Evolutionary conservation across 2,329 filamentous ascomycete genomes (phyloP).

Genomic region (Verticillium tricorpus): DNA sequence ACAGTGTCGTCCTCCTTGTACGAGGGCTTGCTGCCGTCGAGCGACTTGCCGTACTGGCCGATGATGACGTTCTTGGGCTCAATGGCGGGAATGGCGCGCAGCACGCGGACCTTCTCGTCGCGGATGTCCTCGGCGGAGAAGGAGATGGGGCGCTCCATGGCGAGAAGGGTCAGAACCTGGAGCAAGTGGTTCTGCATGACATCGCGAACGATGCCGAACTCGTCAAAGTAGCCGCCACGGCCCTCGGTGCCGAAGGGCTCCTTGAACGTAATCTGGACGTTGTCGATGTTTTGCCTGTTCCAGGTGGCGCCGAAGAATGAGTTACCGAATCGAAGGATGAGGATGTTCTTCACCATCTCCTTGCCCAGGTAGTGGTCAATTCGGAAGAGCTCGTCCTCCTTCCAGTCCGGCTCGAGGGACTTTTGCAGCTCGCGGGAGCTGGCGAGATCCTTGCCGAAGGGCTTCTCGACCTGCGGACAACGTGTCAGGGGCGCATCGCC

Average conservation of each 20-base stretch:
- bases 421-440: conserved; percentile 94
- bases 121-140: conserved; percentile 98
- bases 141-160: conserved; percentile 97
- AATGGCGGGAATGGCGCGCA: conserved; percentile 87
- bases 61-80: conserved; percentile 99
- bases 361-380: conserved; percentile 99
- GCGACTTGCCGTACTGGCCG: conserved; percentile 93
- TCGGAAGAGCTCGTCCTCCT: conserved; percentile 96
- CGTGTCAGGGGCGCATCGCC: conserved; percentile 2
- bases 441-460: conserved; percentile 93
- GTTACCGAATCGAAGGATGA: conserved; percentile 97
- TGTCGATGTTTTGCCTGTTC: conserved; percentile 99
- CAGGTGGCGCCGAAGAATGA: conserved; percentile 98
- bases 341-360: conserved; percentile 99
- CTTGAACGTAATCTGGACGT: conserved; percentile 98
- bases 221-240: conserved; percentile 96
- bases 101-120: conserved; percentile 96
- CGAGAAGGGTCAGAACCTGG: conserved; percentile 90
- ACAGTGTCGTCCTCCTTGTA: conserved; percentile 99
- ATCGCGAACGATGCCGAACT: conserved; percentile 98
- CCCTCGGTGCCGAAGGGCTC: conserved; percentile 98
- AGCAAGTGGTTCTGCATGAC: conserved; percentile 99
- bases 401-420: conserved; percentile 95
- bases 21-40: conserved; percentile 92
- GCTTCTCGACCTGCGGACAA: conserved; percentile 80